Evolutionary conservation across 306 rosid species (phyloP).

Genomic region (Malus sylvestris): DNA sequence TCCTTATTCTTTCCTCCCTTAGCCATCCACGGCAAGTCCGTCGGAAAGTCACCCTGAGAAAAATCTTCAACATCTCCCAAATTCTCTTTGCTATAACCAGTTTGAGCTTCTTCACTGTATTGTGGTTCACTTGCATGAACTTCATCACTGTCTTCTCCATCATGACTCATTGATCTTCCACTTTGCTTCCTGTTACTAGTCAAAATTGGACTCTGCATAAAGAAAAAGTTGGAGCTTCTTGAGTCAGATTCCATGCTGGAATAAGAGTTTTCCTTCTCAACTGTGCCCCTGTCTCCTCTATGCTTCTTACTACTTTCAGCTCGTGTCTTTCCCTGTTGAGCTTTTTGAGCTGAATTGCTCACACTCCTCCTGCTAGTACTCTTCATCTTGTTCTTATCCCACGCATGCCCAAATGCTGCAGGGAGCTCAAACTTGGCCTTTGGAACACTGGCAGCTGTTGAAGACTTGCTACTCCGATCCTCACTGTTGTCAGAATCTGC

Average conservation of each 20-base stretch:
- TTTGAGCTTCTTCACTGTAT: conserved; percentile 47
- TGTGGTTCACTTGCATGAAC: conserved; percentile 44
- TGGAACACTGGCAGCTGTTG: conserved; percentile 82
- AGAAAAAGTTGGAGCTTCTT: conserved; percentile 59
- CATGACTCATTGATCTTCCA: conserved; percentile 34
- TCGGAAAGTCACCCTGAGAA: conserved; percentile 40
- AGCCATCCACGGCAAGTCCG: conserved; percentile 41
- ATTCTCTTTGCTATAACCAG: conserved; percentile 39
- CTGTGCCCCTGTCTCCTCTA: conserved; percentile 53
- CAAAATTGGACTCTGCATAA: conserved; percentile 40
- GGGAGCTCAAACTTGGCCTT: conserved; percentile 36
- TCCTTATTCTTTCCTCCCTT: conserved; percentile 47
- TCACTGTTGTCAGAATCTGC: conserved; percentile 86
- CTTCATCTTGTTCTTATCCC: conserved; percentile 43
- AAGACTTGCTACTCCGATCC: conserved; percentile 82
- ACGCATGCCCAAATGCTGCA: conserved; percentile 4
- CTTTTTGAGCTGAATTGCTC: conserved; percentile 37
- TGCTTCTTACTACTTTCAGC: conserved; percentile 59
- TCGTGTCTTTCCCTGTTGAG: conserved; percentile 46
- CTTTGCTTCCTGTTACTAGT: conserved; percentile 58
- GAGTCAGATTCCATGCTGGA: conserved; percentile 91
- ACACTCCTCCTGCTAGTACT: conserved; percentile 31
- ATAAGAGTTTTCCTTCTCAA: conserved; percentile 66
- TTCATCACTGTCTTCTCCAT: conserved; percentile 51
- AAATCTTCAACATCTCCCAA: conserved; percentile 43